These are phyloP conservation scores for Pyrus pyrifolia DNA, from an alignment of 306 rosid species.

Conservation along the genomic window DNA sequence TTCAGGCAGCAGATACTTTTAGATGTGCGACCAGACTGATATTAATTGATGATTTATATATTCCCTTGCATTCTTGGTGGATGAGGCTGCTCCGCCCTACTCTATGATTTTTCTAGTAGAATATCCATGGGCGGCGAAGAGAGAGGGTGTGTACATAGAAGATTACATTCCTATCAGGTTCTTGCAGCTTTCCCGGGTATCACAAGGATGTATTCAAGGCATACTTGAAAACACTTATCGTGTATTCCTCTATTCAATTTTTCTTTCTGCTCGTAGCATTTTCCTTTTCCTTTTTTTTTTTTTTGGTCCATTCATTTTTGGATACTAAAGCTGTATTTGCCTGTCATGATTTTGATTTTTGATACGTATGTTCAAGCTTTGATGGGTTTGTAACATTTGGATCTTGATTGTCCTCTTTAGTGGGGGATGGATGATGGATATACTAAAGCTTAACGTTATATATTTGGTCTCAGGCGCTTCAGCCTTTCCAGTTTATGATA, in stretches of 20 bases:
- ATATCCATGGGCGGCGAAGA: constrained; percentile 35
- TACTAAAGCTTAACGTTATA: too few relatives aligned
- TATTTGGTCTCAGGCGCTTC: too few relatives aligned
- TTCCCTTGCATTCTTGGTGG: constrained; percentile 51
- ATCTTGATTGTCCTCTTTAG: constrained; percentile 15
- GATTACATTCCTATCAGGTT: constrained; percentile 38
- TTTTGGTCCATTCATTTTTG: constrained; percentile 33
- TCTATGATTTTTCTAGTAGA: constrained; percentile 39
- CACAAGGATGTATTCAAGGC: constrained; percentile 30
- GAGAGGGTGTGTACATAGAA: constrained; percentile 65
- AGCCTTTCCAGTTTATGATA: too few relatives aligned
- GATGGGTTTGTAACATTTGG: constrained; percentile 22
- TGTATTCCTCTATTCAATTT: constrained; percentile 31
- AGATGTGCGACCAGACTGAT: constrained; percentile 15
- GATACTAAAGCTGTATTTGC: constrained; percentile 31
- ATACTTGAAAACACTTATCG: constrained; percentile 23
- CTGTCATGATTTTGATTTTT: constrained; percentile 24
- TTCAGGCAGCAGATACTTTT: constrained; percentile 64
- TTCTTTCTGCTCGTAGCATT: constrained; percentile 8
- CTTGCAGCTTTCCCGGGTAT: constrained; percentile 7
- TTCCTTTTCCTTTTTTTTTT: neutral
- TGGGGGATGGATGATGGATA: constrained; percentile 1
- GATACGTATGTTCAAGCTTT: constrained; percentile 22
- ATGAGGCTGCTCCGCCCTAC: constrained; percentile 29
- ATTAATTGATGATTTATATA: constrained; percentile 31